These are phyloP conservation scores for Ascochyta fabae DNA, from an alignment of 2,329 filamentous ascomycete species.

Conservation along the genomic window DNA sequence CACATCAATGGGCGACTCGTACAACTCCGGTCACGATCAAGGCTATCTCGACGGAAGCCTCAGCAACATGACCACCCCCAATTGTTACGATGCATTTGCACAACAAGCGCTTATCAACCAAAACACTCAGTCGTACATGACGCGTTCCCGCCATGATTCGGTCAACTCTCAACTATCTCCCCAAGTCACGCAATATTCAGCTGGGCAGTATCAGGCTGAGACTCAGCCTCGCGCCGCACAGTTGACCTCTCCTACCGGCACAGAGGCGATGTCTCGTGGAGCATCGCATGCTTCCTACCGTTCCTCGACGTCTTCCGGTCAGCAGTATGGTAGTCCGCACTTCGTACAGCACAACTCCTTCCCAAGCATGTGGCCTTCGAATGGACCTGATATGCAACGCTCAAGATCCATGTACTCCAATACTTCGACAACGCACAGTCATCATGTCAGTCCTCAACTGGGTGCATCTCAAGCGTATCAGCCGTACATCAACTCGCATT, in stretches of 20 bases:
- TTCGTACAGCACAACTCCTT: neutral
- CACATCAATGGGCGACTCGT: neutral
- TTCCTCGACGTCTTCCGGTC: slow-evolving; percentile 11
- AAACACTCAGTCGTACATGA: slow-evolving; percentile 6
- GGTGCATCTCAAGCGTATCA: neutral
- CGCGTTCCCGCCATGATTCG: slow-evolving; percentile 21
- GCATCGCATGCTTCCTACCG: slow-evolving; percentile 22
- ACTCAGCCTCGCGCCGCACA: slow-evolving; percentile 23
- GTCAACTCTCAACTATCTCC: slow-evolving; percentile 15
- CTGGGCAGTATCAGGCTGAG: slow-evolving; percentile 23
- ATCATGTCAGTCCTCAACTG: neutral
- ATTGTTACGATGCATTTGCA: neutral
- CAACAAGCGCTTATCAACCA: neutral
- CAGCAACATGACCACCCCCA: neutral
- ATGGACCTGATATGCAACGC: neutral
- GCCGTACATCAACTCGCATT: neutral
- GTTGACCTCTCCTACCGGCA: slow-evolving; percentile 4
- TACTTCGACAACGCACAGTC: neutral
- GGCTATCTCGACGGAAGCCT: neutral
- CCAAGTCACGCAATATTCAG: neutral
- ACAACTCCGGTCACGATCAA: neutral
- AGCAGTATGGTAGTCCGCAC: neutral
- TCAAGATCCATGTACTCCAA: neutral
- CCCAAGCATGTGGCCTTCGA: neutral
- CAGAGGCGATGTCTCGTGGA: slow-evolving; percentile 20